phyloP scores from a whole-genome alignment of 805 yeast species.

The Yamadazyma olivae region DNA sequence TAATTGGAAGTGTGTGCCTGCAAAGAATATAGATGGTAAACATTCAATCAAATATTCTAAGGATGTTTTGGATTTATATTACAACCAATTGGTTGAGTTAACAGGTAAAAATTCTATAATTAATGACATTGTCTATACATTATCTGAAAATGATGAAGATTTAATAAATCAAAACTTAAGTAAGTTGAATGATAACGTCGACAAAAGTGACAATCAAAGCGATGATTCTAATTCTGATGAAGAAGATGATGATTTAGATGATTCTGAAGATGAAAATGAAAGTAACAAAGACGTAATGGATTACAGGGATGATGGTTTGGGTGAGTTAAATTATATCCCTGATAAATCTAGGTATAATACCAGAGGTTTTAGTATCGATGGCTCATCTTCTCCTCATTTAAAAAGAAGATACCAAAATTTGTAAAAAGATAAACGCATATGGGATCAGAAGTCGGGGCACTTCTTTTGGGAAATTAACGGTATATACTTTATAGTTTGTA shows the following conservation, averaged over 20 bases:
- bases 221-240: constrained; percentile 14
- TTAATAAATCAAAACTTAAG: neutral
- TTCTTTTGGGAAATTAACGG: neutral
- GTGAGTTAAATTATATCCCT: constrained; percentile 3
- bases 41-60: constrained; percentile 29
- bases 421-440: neutral
- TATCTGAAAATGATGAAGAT: constrained; percentile 3
- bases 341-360: constrained; percentile 8
- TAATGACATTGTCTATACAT: constrained; percentile 13
- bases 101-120: constrained; percentile 33
- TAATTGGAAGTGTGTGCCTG: constrained; percentile 56
- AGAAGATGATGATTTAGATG: constrained; percentile 10
- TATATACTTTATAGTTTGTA: neutral
- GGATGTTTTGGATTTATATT: constrained; percentile 38
- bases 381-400: constrained; percentile 28
- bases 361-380: constrained; percentile 21
- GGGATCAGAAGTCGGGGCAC: neutral
- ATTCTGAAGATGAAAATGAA: constrained; percentile 9
- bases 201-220: neutral
- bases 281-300: too few relatives aligned
- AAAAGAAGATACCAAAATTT: constrained; percentile 13
- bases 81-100: constrained; percentile 35
- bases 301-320: constrained; percentile 7
- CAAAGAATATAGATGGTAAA: constrained; percentile 22
- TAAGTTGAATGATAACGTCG: constrained; percentile 1